Conservation (phyloP, 257 asterid genomes). For the Prunella vulgaris region DNA sequence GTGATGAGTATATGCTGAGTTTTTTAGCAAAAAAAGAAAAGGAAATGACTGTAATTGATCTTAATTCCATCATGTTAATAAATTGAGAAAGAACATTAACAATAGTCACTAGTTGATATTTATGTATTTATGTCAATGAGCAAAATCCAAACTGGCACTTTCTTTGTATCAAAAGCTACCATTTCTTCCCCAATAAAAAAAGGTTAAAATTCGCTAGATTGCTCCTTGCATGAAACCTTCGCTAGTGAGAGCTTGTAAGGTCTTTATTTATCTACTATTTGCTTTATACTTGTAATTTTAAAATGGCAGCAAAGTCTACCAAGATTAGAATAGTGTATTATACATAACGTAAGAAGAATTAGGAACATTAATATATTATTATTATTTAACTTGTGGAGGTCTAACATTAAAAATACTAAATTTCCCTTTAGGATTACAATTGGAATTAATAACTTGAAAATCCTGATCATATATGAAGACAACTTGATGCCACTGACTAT, state of each 20-base stretch:
- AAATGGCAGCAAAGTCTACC: not conserved
- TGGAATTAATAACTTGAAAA: too few relatives aligned
- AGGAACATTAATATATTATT: not conserved
- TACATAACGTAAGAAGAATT: not conserved
- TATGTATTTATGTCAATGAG: not conserved
- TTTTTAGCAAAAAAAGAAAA: not conserved
- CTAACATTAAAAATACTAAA: too few relatives aligned
- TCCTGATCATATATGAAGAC: too few relatives aligned
- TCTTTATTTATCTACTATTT: not conserved
- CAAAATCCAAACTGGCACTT: not conserved
- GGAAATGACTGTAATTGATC: not conserved
- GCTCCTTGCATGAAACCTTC: too few relatives aligned
- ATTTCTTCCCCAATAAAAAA: not conserved
- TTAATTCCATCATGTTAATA: not conserved
- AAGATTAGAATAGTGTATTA: not conserved
- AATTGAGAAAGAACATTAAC: not conserved
- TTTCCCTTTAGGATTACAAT: too few relatives aligned
- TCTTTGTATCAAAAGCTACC: not conserved
- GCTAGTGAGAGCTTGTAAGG: too few relatives aligned
- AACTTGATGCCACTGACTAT: too few relatives aligned
- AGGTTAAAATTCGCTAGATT: too few relatives aligned
- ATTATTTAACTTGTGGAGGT: too few relatives aligned
- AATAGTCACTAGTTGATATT: not conserved
- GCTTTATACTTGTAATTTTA: not conserved
- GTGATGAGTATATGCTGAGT: not conserved